Evolutionary conservation across 2,329 filamentous ascomycete species (phyloP).

Genomic region (Bipolaris bicolor): DNA sequence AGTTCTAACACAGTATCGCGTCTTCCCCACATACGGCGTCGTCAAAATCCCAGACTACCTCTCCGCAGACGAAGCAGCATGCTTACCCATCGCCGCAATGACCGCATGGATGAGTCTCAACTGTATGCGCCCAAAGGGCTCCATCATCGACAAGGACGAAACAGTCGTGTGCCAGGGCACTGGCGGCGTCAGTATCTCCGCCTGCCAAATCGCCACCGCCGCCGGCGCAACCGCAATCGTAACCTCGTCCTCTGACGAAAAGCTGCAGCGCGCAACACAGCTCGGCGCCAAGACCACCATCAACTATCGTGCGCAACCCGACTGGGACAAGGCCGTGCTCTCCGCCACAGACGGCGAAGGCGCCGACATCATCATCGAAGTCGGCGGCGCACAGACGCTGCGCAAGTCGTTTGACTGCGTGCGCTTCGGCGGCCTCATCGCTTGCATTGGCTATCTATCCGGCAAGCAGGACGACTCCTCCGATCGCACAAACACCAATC

Average conservation of each 20-base stretch:
- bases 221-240: conserved; percentile 59
- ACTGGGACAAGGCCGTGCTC: conserved; percentile 67
- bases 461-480: conserved; percentile 62
- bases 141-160: conserved; percentile 49
- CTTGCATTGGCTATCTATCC: conserved; percentile 52
- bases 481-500: conserved; percentile 65
- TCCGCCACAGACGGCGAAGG: conserved; percentile 51
- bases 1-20: conserved; percentile 64
- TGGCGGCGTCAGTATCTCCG: conserved; percentile 52
- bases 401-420: conserved; percentile 54
- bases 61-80: conserved; percentile 64
- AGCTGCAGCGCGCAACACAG: conserved; percentile 59
- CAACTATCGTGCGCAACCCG: conserved; percentile 64
- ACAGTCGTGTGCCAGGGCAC: conserved; percentile 53
- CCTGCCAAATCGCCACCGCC: conserved; percentile 51
- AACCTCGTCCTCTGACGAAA: conserved; percentile 63
- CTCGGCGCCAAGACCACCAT: conserved; percentile 65
- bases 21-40: conserved; percentile 63
- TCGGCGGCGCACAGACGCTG: conserved; percentile 58
- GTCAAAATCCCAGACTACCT: conserved; percentile 64
- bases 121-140: conserved; percentile 53
- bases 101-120: conserved; percentile 72
- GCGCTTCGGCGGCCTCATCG: conserved; percentile 51
- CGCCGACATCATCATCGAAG: conserved; percentile 59
- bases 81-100: conserved; percentile 65